Evolutionary conservation across 345 rosid genomes (phyloP), one percentile per base, ranked within the genome.

Genomic region (Camelina sativa): DNA sequence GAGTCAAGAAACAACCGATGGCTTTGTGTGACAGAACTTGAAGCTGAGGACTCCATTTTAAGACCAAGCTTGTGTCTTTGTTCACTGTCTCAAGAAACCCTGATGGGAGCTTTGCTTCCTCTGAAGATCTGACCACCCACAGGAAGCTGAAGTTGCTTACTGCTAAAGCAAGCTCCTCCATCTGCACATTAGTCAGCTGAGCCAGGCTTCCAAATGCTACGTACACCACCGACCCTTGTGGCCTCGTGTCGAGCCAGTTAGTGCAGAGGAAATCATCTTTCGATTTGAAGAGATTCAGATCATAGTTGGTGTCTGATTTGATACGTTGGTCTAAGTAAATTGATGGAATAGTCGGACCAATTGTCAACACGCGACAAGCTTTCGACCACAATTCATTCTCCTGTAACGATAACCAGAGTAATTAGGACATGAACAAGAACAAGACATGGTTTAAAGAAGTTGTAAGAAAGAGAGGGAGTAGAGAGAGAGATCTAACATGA

Each of bases 271-370:
- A 75, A 82, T 40, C 7, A 20, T 71, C 72, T 40, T 30, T 58
- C 4, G 53, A 58, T 6, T 77, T 62, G 35, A 78, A 84, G 44
- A 88, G 85, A 55, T 62, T 79, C 40, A 89, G 73, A 35, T 77
- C 86, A 8, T 89, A 89, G 40, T 83, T 81, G 0, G 60, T 71
- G 72, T 87, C 91, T 8, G 73, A 47, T 43, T 78, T 44, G 2
- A 83, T 57, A 17, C 83, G 58, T 23, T 84, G 75, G 83, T 89
- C 92, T 34, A 87, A 55, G 71, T 84, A 91, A 37, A 80, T 47
- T 3, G 97, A 91, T 17, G 88, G 95, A 72, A 91, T 25, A 12
- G 86, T 84, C 2, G 95, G 92, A 10, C 95, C 95, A 10, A 87
- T 80, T 10, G 88, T 81, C 38, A 84, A 43, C 41, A 77, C 44